Base-by-base conservation (phyloP, 805 yeast species). In the Schizosaccharomyces octosporus region DNA sequence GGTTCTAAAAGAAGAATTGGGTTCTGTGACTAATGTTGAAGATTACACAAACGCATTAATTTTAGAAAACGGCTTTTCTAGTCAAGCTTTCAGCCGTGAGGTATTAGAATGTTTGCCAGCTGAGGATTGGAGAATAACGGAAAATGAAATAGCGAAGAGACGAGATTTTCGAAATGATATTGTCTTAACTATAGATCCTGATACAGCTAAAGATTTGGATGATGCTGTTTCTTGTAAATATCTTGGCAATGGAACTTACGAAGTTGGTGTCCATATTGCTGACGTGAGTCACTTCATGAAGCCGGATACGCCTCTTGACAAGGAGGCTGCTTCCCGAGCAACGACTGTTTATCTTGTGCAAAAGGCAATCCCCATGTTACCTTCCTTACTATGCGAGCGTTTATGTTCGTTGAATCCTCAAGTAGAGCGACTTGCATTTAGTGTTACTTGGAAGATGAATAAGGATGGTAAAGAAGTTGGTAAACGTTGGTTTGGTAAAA, bases 331-430 rank as follows among this genome's bases (percentile, higher is more conserved):
- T 72, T 88, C 87, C 73, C 79, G 97, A 69, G 87, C 94, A 0
- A 81, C 90, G 3, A 82, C 95, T 6, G 97, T 90, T 3, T 85
- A 83, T 68, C 77, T 89, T 70, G 93, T 94, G 15, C 95, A 89
- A 69, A 79, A 78, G 64, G 75, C 78, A 36, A 79, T 81, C 55
- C 79, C 83, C 63, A 75, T 88, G 66, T 78, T 83, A 65, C 95
- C 96, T 7, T 73, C 74, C 55, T 77, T 78, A 58, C 75, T 90
- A 29, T 81, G 80, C 66, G 78, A 81, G 5, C 66, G 78, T 29
- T 72, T 81, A 48, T 66, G 66, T 15, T 81, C 87, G 1, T 81
- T 89, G 68, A 76, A 76, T 42, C 82, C 78, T 60, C 80, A 78
- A 62, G 79, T 78, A 62, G 74, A 76, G 63, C 77, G 81, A 41